phyloP scores from a whole-genome alignment of 805 yeast genomes.

The Wickerhamomyces subpelliculosus region DNA sequence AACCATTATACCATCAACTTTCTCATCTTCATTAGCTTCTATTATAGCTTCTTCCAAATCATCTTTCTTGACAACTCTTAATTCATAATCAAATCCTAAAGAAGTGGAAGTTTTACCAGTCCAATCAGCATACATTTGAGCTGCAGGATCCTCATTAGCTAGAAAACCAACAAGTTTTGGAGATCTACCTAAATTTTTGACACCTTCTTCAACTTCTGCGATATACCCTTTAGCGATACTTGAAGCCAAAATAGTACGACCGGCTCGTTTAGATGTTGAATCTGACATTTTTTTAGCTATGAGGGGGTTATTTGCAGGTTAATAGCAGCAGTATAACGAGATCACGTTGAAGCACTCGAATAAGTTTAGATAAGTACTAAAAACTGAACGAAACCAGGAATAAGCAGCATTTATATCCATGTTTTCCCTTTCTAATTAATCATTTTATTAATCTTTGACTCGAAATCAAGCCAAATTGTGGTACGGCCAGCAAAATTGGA shows the following conservation, averaged over 20 bases:
- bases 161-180: slow-evolving; percentile 87
- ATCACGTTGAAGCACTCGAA: too few species aligned
- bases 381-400: too few species aligned
- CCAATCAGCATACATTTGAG: slow-evolving; percentile 92
- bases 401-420: too few species aligned
- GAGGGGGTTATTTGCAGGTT: neutral
- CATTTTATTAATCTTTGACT: too few species aligned
- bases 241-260: slow-evolving; percentile 82
- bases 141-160: slow-evolving; percentile 94
- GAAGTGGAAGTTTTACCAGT: slow-evolving; percentile 85
- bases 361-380: too few species aligned
- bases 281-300: slow-evolving; percentile 11
- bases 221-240: slow-evolving; percentile 77
- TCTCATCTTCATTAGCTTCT: slow-evolving; percentile 70
- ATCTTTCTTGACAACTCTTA: slow-evolving; percentile 67
- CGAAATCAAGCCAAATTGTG: too few species aligned
- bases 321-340: too few species aligned
- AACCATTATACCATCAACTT: slow-evolving; percentile 88
- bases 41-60: slow-evolving; percentile 78
- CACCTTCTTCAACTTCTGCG: slow-evolving; percentile 60
- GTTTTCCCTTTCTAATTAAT: too few species aligned
- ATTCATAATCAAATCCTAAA: slow-evolving; percentile 79
- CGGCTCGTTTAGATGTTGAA: slow-evolving; percentile 41
- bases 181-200: slow-evolving; percentile 41
- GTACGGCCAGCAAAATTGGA: too few species aligned